Evolutionary conservation across 495 filamentous ascomycete genomes (phyloP).

Genomic region (Penicillium longicatenatum): DNA sequence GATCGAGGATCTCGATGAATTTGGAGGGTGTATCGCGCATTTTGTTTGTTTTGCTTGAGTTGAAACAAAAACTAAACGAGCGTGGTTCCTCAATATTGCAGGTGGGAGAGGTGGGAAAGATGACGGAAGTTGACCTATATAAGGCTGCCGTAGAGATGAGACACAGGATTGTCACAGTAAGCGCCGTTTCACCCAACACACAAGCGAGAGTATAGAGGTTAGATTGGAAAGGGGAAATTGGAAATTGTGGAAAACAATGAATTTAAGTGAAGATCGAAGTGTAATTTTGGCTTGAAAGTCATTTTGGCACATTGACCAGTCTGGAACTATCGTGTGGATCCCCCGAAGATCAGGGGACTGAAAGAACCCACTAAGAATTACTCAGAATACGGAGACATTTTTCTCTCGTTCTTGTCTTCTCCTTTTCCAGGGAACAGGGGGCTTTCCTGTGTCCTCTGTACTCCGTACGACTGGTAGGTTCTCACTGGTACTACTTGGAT

Average conservation of each 20-base stretch:
- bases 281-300: conserved; percentile 2
- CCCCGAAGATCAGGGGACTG: conserved; percentile 17
- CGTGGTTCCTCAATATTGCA: neutral
- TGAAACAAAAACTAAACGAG: neutral
- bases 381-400: neutral
- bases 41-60: conserved; percentile 5
- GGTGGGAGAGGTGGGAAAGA: neutral
- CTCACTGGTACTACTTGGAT: neutral
- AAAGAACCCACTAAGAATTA: conserved; percentile 1
- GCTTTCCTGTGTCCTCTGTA: neutral
- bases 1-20: conserved; percentile 51
- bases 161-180: conserved; percentile 23
- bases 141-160: conserved; percentile 6
- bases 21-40: conserved; percentile 49
- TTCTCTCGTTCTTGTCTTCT: neutral
- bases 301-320: conserved; percentile 4
- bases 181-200: conserved; percentile 9
- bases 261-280: neutral
- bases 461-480: neutral
- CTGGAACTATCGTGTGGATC: conserved; percentile 12
- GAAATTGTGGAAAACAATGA: neutral
- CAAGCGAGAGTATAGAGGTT: conserved; percentile 1
- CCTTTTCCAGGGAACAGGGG: neutral
- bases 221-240: too few relatives aligned
- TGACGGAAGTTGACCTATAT: neutral